Conservation (phyloP, 306 rosid genomes). For the Purshia tridentata region DNA sequence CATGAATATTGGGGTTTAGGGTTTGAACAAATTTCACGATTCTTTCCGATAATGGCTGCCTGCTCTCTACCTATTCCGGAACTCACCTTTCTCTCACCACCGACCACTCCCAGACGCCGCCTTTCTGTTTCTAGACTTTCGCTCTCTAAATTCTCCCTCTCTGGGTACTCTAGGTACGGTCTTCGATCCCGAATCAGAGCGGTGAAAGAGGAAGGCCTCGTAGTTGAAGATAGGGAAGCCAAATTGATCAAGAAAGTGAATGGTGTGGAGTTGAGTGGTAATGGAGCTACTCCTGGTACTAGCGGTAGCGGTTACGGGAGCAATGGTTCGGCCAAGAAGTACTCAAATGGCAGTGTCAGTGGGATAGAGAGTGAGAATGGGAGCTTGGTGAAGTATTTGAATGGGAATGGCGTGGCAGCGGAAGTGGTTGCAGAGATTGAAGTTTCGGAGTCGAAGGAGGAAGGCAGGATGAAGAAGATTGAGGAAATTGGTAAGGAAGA, state of each 20-base stretch:
- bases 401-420: conserved; percentile 59
- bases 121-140: conserved; percentile 29
- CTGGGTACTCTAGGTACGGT: conserved; percentile 20
- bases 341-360: conserved; percentile 41
- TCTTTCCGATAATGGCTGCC: conserved; percentile 48
- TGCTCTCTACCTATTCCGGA: conserved; percentile 49
- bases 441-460: conserved; percentile 49
- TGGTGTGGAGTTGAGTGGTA: conserved; percentile 54
- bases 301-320: conserved; percentile 20
- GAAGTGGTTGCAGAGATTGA: conserved; percentile 36
- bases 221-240: conserved; percentile 44
- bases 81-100: conserved; percentile 59
- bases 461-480: conserved; percentile 81
- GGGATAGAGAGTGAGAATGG: conserved; percentile 58
- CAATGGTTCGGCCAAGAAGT: conserved; percentile 42
- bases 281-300: conserved; percentile 52
- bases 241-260: conserved; percentile 46
- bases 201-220: conserved; percentile 50
- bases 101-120: conserved; percentile 39
- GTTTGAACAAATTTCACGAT: conserved; percentile 18
- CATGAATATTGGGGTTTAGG: conserved; percentile 45
- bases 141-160: conserved; percentile 18
- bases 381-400: conserved; percentile 63
- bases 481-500: conserved; percentile 98
- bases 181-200: conserved; percentile 46